Evolutionary conservation across 148 eudicot genomes (phyloP), one percentile per base, ranked within the genome.

Genomic region (Camellia japonica): DNA sequence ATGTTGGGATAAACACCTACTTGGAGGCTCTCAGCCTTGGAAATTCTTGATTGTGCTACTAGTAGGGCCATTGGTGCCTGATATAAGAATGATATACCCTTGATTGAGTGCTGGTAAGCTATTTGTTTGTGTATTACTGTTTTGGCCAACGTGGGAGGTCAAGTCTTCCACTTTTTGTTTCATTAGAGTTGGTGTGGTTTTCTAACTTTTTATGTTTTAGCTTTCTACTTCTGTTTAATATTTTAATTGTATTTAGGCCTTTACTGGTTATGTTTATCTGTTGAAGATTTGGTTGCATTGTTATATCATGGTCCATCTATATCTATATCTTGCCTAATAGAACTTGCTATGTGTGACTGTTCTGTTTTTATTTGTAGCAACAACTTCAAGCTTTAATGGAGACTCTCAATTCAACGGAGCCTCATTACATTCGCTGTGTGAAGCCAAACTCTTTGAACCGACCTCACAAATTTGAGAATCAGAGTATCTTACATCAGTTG

Each of bases 381-480:
- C 99, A 96, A 96, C 97, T 96, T 79, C 99, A 96, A 90, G 95
- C 99, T 59, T 87, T 96, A 80, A 96, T 96, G 99, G 99, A 92
- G 87, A 94, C 93, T 59, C 93, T 96, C 71, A 93, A 87, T 82
- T 83, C 91, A 74, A 96, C 99, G 19, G 98, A 93, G 87, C 99
- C 99, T 83, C 99, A 96, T 79, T 96, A 96, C 78, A 73, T 96
- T 66, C 93, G 99, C 62, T 96, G 99, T 84, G 93, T 96, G 88
- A 96, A 96, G 92, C 99, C 99, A 67, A 96, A 96, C 87, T 90
- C 98, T 44, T 70, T 91, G 63, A 93, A 93, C 79, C 88, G 86
- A 63, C 98, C 99, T 82, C 90, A 91, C 69, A 91, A 85, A 20
- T 96, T 93, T 82, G 99, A 96, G 82, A 92, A 88, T 47, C 90